A percentile compares a stretch with the other conserved stretches of the same genome.
These are phyloP conservation scores for Jatropha podagrica DNA, from an alignment of 441 rosid genomes.

Conservation along the genomic window DNA sequence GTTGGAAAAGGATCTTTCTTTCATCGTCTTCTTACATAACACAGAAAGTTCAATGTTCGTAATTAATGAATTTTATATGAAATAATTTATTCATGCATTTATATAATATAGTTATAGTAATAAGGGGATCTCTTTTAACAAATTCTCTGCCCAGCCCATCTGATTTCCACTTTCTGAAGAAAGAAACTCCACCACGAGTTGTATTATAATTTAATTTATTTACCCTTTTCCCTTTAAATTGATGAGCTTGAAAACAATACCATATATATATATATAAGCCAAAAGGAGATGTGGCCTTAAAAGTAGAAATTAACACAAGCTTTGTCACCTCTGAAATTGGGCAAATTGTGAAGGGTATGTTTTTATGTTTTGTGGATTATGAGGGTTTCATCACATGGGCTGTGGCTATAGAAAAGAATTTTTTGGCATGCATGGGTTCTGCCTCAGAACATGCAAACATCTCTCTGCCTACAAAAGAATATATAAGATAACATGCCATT, in stretches of 20 bases:
- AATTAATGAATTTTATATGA: background rate
- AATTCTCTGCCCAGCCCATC: slow-evolving; percentile 5
- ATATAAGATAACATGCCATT: background rate
- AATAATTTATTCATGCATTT: background rate
- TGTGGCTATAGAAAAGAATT: slow-evolving; percentile 24
- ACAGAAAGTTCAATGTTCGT: background rate
- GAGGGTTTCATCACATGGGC: slow-evolving; percentile 40
- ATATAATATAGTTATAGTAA: too few relatives aligned
- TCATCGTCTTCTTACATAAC: background rate
- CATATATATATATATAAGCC: background rate
- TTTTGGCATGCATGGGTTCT: slow-evolving; percentile 41
- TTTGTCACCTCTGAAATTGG: slow-evolving; percentile 31
- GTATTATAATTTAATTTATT: background rate
- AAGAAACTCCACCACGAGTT: slow-evolving; percentile 12
- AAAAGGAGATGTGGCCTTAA: slow-evolving; percentile 34
- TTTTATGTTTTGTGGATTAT: slow-evolving; percentile 17
- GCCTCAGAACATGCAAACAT: slow-evolving; percentile 33
- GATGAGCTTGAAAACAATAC: background rate
- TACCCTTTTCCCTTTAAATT: background rate
- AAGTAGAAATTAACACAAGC: slow-evolving; percentile 18
- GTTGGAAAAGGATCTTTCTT: slow-evolving; percentile 7
- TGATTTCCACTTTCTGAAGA: slow-evolving; percentile 9
- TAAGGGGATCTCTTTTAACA: background rate
- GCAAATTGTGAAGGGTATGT: slow-evolving; percentile 28
- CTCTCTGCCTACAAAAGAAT: slow-evolving; percentile 16